These are phyloP conservation scores for Aphanomyces invadans DNA, from an alignment of 352 stramenopile species.

Conservation along the genomic window DNA sequence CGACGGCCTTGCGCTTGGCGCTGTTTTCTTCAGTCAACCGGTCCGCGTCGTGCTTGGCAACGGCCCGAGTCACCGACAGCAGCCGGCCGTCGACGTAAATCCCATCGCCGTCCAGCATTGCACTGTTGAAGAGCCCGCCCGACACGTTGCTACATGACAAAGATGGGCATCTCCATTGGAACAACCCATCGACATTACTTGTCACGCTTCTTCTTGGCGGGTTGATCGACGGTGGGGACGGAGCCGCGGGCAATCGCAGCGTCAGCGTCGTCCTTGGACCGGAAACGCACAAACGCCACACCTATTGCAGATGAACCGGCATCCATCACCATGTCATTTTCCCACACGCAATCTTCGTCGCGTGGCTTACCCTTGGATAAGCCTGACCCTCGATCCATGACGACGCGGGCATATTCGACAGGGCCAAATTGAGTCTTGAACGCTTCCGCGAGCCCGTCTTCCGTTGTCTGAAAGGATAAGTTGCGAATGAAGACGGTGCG, in stretches of 20 bases:
- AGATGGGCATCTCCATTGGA: no score
- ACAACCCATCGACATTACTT: no score
- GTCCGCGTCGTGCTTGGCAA: conserved; percentile 63
- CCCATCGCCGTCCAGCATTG: conserved; percentile 56
- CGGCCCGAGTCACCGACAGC: conserved; percentile 59
- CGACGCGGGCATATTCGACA: conserved; percentile 73
- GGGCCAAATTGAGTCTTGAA: conserved; percentile 56
- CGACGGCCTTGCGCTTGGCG: conserved; percentile 51
- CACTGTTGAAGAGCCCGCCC: conserved; percentile 24
- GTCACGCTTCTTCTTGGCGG: conserved; percentile 24
- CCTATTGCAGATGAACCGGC: no score
- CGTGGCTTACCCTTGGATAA: conserved; percentile 66
- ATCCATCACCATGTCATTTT: no score
- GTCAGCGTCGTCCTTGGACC: conserved; percentile 43
- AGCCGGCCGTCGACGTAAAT: conserved; percentile 69
- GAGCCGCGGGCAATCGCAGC: conserved; percentile 44
- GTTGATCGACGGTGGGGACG: conserved; percentile 24
- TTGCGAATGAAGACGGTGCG: conserved; percentile 82
- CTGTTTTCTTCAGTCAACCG: conserved; percentile 50
- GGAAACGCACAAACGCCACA: conserved; percentile 79
- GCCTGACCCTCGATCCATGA: conserved; percentile 69
- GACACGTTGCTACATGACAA: not conserved
- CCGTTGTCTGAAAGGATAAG: conserved; percentile 73
- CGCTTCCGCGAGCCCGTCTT: conserved; percentile 60
- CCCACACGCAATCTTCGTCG: no score